Base-by-base conservation (phyloP, 148 eudicot species). In the Heliamphora exappendiculata region DNA sequence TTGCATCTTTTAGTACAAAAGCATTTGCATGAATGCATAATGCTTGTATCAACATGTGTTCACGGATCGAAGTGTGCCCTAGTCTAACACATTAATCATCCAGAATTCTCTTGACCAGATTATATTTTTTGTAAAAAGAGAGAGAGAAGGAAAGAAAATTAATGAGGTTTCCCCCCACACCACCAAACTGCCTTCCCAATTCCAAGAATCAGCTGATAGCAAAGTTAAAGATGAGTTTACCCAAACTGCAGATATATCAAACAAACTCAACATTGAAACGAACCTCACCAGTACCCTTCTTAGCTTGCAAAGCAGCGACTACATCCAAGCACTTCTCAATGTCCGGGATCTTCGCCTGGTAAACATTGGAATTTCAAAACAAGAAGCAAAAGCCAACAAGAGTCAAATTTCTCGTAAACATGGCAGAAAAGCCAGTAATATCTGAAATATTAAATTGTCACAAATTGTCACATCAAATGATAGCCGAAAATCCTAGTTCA, bases 301-400 rank as follows among this genome's bases (percentile, higher is more conserved):
- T 92, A 53, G 93, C 88, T 81, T 88, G 89, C 85, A 89, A 87
- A 83, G 96, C 91, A 11, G 88, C 89, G 72, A 91, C 96, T 59
- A 95, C 82, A 76, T 95, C 97, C 84, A 89, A 87, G 84, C 97
- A 95, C 81, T 95, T 92, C 90, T 91, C 99, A 70, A 95, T 92
- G 76, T 95, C 96, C 16, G 97, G 99, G 78, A 95, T 92, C 86
- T 95, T 95, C n/a, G 91, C 97, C 97, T 92, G 86, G 57, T 65
- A 75, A 57, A 20, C 67, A 75, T n/a, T n/a, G n/a, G n/a, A n/a
- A n/a, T n/a, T n/a, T n/a, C n/a, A n/a, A n/a, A n/a, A n/a, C 9
- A 57, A 51, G 44, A 72, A 65, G 45, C 12, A 68, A 64, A 58
- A 47, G n/a, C n/a, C n/a, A 41, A 7, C 39, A 64, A 44, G 51